A percentile compares a stretch with the other conserved stretches of the same genome.
Conservation (phyloP, 192 early-diverging fungal genomes). For the Coemansia sp. region DNA sequence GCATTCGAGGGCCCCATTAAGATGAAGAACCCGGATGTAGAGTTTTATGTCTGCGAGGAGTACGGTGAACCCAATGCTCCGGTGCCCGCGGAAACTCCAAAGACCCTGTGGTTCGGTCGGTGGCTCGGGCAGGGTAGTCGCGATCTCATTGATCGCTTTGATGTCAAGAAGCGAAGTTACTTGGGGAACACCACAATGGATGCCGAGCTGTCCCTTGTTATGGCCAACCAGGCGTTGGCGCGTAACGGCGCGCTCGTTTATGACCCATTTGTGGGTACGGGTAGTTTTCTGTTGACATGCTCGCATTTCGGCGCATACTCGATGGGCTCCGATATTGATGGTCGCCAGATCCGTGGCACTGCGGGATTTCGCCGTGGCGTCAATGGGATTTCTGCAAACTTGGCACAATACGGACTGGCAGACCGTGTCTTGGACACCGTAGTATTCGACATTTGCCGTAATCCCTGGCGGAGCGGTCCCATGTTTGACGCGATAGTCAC, state of each 20-base stretch:
- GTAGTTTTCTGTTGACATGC: slow-evolving; percentile 90
- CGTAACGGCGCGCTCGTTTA: slow-evolving; percentile 74
- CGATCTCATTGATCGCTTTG: slow-evolving; percentile 77
- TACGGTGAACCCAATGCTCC: slow-evolving; percentile 63
- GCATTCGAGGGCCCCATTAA: slow-evolving; percentile 79
- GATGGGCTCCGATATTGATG: slow-evolving; percentile 96
- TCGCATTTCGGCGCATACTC: slow-evolving; percentile 93
- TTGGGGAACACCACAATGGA: slow-evolving; percentile 98
- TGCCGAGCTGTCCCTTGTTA: slow-evolving; percentile 94
- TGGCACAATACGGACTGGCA: slow-evolving; percentile 79
- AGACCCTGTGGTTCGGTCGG: slow-evolving; percentile 71
- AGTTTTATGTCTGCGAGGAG: slow-evolving; percentile 80
- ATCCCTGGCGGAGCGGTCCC: slow-evolving; percentile 71
- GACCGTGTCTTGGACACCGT: slow-evolving; percentile 78
- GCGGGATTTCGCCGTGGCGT: slow-evolving; percentile 39
- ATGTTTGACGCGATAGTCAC: slow-evolving; percentile 93
- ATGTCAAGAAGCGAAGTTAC: slow-evolving; percentile 95
- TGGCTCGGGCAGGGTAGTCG: slow-evolving; percentile 69
- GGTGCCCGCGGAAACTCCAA: slow-evolving; percentile 11
- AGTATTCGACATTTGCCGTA: slow-evolving; percentile 86
- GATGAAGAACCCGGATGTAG: slow-evolving; percentile 76
- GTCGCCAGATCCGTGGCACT: slow-evolving; percentile 94
- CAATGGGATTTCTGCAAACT: slow-evolving; percentile 73
- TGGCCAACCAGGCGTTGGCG: slow-evolving; percentile 95
- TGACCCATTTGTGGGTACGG: slow-evolving; percentile 98